Evolutionary conservation across 2,329 filamentous ascomycete species (phyloP).

Genomic region (Clonostachys solani): DNA sequence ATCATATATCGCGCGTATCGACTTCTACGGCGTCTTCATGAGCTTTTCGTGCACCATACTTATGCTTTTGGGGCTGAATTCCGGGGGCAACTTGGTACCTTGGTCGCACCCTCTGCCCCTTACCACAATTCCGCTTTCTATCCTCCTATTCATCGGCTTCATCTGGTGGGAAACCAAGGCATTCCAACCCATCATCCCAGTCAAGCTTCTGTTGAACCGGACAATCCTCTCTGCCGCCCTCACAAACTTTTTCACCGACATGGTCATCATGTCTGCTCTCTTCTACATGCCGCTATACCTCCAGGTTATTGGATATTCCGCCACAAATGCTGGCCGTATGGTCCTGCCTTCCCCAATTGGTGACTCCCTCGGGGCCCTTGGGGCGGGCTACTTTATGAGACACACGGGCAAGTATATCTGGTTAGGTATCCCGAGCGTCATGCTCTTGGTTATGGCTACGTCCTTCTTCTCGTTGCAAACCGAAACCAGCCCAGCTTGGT

Average conservation of each 20-base stretch:
- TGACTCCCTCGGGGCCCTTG: constrained; percentile 65
- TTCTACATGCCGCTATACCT: constrained; percentile 85
- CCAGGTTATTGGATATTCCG: constrained; percentile 68
- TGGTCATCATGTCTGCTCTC: constrained; percentile 68
- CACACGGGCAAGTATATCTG: constrained; percentile 69
- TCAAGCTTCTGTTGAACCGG: constrained; percentile 65
- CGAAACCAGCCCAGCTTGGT: constrained; percentile 53
- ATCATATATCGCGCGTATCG: constrained; percentile 69
- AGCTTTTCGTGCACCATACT: constrained; percentile 64
- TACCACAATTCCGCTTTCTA: constrained; percentile 62
- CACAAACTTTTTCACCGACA: constrained; percentile 73
- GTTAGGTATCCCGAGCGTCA: constrained; percentile 44
- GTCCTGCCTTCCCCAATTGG: constrained; percentile 73
- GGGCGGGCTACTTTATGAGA: constrained; percentile 71
- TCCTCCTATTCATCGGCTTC: constrained; percentile 59
- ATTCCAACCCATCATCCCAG: constrained; percentile 76
- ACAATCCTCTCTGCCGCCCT: constrained; percentile 74
- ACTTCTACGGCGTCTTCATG: constrained; percentile 72
- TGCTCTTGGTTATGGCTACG: constrained; percentile 40
- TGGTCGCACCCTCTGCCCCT: constrained; percentile 80
- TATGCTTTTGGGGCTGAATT: constrained; percentile 73
- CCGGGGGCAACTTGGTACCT: constrained; percentile 77
- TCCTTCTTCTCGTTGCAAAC: constrained; percentile 48
- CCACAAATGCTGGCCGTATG: constrained; percentile 66
- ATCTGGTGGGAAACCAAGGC: constrained; percentile 69